Base-by-base conservation (phyloP, 106 monocot species). In the Platanthera guangdongensis region DNA sequence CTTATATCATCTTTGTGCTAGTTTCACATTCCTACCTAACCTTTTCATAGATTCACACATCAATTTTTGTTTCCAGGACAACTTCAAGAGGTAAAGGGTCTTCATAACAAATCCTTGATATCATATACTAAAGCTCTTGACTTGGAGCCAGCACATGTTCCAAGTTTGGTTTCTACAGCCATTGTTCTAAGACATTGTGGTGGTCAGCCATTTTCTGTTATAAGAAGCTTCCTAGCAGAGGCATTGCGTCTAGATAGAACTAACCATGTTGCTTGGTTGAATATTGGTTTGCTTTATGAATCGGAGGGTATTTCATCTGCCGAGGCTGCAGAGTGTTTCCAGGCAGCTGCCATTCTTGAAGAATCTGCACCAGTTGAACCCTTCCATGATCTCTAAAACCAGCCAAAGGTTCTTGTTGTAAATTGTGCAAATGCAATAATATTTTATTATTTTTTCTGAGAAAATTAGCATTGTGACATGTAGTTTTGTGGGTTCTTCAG, bases 241-340 rank as follows among this genome's bases (percentile, higher is more conserved):
- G 91, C 96, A 19, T 82, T 97, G 74, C 83, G 77, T 62, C 73
- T 91, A 18, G 93, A 97, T 76, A 84, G 87, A 80, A 91, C 87
- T 68, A 91, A 91, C 75, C 83, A 89, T 77, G 45, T 76, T 50
- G 91, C 93, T 51, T 97, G 96, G 96, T 86, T 86, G 75, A 84
- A 87, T 72, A 89, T 97, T 70, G 96, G 91, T 25, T 70, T 87
- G 47, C 81, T 91, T 71, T 85, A 86, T 80, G 75, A 84, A 83
- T 75, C 79, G 48, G 84, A 90, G 72, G 82, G 79, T 68, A 72
- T 9, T 50, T 91, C 84, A 62, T 59, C 74, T 9, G 0, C 79
- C 45, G 96, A 93, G 52, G 96, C 91, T 54, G 86, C 85, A 7
- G 96, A 97, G 62, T 97, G 96, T 81, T 91, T 97, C 81, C 91